Evolutionary conservation across 1,139 yeast genomes (phyloP).

Genomic region (Kodamaea arcana): DNA sequence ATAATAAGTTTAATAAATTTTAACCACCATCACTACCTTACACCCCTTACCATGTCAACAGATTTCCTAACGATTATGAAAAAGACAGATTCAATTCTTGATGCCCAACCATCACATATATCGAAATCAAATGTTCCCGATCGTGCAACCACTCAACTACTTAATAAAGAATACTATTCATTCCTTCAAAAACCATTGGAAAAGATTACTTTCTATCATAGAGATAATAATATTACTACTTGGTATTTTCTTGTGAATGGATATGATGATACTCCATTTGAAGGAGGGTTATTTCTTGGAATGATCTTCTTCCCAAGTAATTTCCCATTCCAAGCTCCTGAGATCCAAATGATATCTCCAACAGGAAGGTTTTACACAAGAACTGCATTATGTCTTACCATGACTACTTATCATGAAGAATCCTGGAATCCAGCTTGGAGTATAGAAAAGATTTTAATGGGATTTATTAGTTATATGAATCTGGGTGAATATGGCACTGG

Average conservation of each 20-base stretch:
- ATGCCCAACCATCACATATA: slow-evolving; percentile 3
- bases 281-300: slow-evolving; percentile 15
- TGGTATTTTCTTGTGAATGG: slow-evolving; percentile 18
- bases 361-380: slow-evolving; percentile 12
- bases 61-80: neutral
- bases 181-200: slow-evolving; percentile 10
- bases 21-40: too few species aligned
- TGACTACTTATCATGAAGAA: slow-evolving; percentile 14
- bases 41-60: too few species aligned
- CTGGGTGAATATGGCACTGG: slow-evolving; percentile 12
- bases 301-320: slow-evolving; percentile 14
- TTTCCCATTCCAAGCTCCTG: slow-evolving; percentile 15
- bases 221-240: slow-evolving; percentile 12
- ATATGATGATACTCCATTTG: slow-evolving; percentile 11
- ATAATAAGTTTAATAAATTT: too few species aligned
- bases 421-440: slow-evolving; percentile 17
- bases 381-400: slow-evolving; percentile 11
- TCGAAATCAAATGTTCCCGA: neutral
- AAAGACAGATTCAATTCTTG: slow-evolving; percentile 2
- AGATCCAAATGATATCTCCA: slow-evolving; percentile 17
- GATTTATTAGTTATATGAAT: slow-evolving; percentile 16
- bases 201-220: slow-evolving; percentile 10
- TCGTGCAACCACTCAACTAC: slow-evolving; percentile 8
- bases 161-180: slow-evolving; percentile 10
- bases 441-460: slow-evolving; percentile 13